These are phyloP conservation scores for Lathyrus sativus DNA, from an alignment of 306 rosid genomes.

Conservation along the genomic window DNA sequence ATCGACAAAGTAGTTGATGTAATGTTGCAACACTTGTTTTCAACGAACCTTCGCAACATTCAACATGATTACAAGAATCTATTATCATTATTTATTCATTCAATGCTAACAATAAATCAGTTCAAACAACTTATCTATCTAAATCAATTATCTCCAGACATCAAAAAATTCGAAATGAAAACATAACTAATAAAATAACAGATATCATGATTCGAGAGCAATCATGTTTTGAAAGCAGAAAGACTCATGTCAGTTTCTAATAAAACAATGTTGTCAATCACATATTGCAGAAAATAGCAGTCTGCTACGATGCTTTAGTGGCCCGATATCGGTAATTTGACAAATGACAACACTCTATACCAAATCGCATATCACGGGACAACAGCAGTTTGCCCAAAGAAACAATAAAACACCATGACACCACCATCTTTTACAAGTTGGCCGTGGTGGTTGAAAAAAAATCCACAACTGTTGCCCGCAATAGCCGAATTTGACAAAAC, in stretches of 20 bases:
- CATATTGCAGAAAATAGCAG: neutral
- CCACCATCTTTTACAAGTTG: neutral
- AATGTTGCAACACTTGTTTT: neutral
- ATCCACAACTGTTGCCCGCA: neutral
- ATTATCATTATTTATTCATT: neutral
- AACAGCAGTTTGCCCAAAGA: neutral
- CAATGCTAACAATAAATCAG: neutral
- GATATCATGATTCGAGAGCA: neutral
- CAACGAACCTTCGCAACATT: neutral
- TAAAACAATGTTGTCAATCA: neutral
- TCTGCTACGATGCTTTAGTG: no score
- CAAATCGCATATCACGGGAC: neutral
- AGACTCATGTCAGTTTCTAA: neutral
- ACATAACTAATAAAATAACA: neutral
- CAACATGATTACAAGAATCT: neutral
- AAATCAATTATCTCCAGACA: neutral
- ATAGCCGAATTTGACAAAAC: neutral
- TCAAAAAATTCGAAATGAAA: neutral
- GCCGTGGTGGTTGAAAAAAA: neutral
- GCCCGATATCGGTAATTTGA: no score
- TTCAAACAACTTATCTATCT: constrained; percentile 2
- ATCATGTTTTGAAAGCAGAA: neutral
- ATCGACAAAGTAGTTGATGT: neutral
- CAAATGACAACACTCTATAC: neutral
- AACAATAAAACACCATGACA: neutral